Base-by-base conservation (phyloP, 495 filamentous ascomycete genomes). In the Penicillium psychrofluorescens region DNA sequence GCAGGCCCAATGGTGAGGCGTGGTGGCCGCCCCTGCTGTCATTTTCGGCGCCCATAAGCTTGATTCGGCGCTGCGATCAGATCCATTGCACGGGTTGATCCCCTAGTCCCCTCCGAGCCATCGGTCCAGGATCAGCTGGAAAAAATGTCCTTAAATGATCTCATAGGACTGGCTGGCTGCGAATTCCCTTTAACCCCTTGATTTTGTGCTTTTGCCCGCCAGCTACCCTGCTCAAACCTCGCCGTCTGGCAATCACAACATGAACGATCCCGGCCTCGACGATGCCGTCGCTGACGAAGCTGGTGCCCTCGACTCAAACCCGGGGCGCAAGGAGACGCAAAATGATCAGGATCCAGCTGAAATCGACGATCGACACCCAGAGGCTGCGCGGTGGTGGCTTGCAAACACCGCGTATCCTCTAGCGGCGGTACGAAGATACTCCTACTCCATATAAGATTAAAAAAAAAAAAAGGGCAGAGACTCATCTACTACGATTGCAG, bases 341-440 rank as follows among this genome's bases (percentile, higher is more conserved):
- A 36, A 37, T 33, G 28, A 41, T 9, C 35, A 41, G 15, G 6
- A 40, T 5, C 11, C 11, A 38, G 10, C 3, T 11, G 29, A 11
- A 16, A 16, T 11, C 14, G 47, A 50, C 32, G 6, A 40, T 33
- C 32, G 30, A 28, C 33, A 36, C 14, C 36, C 45, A 14, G 38
- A 76, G 44, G 44, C 45, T 38, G 59, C 52, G 45, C 80, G 81
- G 34, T 95, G 88, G 88, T 95, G 89, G 88, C 83, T 91, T 51
- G 85, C 86, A 8, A 85, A 81, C 14, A 86, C 87, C 0, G 85
- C 80, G 8, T 87, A 88, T 49, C 89, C 89, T 28, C 74, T 94
- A 53, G 70, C 89, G 28, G 86, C 88, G 27, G 68, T 68, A 59
- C 36, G 64, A 35, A 7, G 6, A 22, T 4, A 22, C 2, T 4